Conservation (phyloP, 2,329 filamentous ascomycete species). For the Pestalotiopsis fici region DNA sequence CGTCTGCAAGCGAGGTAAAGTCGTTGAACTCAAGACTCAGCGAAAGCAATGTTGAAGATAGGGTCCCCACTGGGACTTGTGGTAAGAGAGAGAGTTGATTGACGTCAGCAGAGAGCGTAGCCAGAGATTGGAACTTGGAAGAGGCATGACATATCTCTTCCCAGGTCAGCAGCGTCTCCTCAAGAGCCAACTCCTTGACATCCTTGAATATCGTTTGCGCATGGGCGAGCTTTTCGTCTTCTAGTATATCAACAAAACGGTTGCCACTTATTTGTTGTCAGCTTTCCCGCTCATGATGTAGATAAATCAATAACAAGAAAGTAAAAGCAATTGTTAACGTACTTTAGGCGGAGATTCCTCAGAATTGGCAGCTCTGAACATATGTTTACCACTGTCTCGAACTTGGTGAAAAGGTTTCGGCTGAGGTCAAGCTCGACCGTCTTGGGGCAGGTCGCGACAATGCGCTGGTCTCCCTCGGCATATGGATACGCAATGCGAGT, state of each 20-base stretch:
- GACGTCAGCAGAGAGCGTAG: constrained; percentile 51
- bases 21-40: constrained; percentile 74
- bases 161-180: constrained; percentile 69
- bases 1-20: constrained; percentile 59
- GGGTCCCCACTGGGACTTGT: constrained; percentile 32
- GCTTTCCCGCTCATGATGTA: not conserved
- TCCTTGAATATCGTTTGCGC: constrained; percentile 44
- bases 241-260: constrained; percentile 57
- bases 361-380: constrained; percentile 70
- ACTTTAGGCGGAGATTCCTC: constrained; percentile 72
- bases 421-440: constrained; percentile 83
- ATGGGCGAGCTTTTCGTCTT: constrained; percentile 36
- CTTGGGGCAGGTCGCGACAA: constrained; percentile 59
- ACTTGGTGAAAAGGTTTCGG: constrained; percentile 74
- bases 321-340: constrained; percentile 27
- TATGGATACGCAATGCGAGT: constrained; percentile 56
- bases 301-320: not conserved
- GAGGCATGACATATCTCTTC: constrained; percentile 59
- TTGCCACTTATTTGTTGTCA: constrained; percentile 62
- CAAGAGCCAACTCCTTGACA: constrained; percentile 63
- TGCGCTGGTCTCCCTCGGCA: constrained; percentile 34
- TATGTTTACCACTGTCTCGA: constrained; percentile 69
- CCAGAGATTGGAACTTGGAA: constrained; percentile 53
- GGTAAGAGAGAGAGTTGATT: constrained; percentile 60
- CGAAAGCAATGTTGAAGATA: constrained; percentile 57